Conservation (phyloP, 257 asterid species). For the Solanum corneliomulleri region DNA sequence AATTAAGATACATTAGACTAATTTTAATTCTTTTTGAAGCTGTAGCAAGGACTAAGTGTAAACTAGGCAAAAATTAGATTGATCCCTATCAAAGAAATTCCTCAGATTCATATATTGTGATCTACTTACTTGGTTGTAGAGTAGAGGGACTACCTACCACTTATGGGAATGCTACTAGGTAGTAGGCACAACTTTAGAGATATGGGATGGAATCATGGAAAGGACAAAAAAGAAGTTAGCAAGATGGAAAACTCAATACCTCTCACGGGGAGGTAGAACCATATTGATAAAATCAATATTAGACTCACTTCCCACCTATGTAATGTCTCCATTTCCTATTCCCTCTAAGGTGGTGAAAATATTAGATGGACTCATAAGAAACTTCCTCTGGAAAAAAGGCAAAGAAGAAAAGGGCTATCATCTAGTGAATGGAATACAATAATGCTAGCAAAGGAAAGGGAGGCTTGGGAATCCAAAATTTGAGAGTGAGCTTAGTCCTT, state of each 20-base stretch:
- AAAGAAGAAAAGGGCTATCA: background rate
- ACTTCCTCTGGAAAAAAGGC: background rate
- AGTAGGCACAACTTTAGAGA: background rate
- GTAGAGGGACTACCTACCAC: background rate
- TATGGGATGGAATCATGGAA: background rate
- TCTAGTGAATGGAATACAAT: background rate
- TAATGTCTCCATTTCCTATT: background rate
- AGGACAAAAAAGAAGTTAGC: background rate
- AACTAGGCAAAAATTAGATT: background rate
- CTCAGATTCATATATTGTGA: background rate
- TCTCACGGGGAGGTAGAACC: background rate
- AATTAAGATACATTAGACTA: background rate
- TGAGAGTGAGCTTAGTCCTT: background rate
- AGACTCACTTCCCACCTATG: background rate
- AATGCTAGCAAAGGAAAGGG: background rate
- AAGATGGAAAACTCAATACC: background rate
- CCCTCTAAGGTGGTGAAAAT: background rate
- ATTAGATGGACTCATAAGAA: background rate
- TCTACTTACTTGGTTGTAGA: background rate
- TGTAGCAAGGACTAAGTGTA: background rate
- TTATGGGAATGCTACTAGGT: background rate
- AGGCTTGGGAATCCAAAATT: background rate
- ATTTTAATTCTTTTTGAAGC: background rate
- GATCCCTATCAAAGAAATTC: background rate
- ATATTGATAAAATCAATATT: background rate